Evolutionary conservation across 768 basidiomycete species (phyloP), one percentile per base, ranked within the genome.

Genomic region (Mycena rebaudengoi): DNA sequence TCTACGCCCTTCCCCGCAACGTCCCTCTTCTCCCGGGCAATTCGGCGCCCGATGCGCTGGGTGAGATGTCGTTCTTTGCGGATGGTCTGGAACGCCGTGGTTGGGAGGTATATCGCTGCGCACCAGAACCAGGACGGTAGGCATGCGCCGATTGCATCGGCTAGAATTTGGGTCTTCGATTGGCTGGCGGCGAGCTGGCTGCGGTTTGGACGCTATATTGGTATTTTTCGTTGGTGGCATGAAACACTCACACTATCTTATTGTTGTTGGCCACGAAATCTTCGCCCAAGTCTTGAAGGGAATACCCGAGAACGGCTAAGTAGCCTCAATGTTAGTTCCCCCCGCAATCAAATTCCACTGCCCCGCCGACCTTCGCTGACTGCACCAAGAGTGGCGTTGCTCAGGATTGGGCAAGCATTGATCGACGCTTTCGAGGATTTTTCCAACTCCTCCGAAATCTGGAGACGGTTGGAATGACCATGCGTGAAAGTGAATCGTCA

Each of bases 1-100:
- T 60, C 58, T 13, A 51, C 2, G 8, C 58, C 49, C 16, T 51
- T 41, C 14, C 8, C 14, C 21, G 40, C 49, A 7, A 41, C 58
- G 18, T 50, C 49, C 23, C 4, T 26, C 49, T 51, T 60, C n/a
- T 60, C 49, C 7, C 40, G 58, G 28, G 44, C 58, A 7, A 60
- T 51, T 33, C 21, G 28, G 12, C 29, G 13, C 11, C 58, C 58
- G 30, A 51, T 23, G 2, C 13, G 21, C 12, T 50, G n/a, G 2
- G 58, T 23, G 16, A 60, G 49, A 20, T 23, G 13, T 35, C 40
- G 13, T 35, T 16, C 37, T 1, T 23, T 35, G 10, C 58, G 49
- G 29, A 43, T 32, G 14, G n/a, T 13, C 21, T 51, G 21, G 16
- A 51, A 51, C 1, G 48, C 23, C 11, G 39, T 13, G 23, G 58